phyloP scores from a whole-genome alignment of 257 asterid species.

The Leptodermis oblonga region DNA sequence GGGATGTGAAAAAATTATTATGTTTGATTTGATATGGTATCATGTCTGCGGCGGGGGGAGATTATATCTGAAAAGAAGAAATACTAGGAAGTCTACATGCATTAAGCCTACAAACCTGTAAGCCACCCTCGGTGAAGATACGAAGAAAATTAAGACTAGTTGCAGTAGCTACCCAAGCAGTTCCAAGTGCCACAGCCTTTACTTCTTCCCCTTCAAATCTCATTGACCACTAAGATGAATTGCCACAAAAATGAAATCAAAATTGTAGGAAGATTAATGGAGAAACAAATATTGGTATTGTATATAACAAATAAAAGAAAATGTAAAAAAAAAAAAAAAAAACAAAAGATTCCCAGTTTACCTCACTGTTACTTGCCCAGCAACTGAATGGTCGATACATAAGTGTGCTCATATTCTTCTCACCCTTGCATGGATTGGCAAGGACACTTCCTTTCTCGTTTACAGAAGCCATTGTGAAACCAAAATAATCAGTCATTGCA shows the following conservation, averaged over 20 bases:
- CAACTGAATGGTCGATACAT: constrained; percentile 93
- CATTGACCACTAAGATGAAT: constrained; percentile 85
- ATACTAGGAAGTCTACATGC: background rate
- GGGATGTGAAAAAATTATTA: background rate
- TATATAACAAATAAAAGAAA: background rate
- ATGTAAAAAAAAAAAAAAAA: background rate
- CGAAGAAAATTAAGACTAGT: constrained; percentile 90
- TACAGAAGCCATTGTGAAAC: constrained; percentile 92
- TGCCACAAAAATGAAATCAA: constrained; percentile 10
- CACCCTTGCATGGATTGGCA: constrained; percentile 98
- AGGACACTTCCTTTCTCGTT: constrained; percentile 79
- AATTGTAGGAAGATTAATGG: background rate
- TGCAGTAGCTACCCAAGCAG: constrained; percentile 85
- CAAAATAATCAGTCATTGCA: constrained; percentile 95
- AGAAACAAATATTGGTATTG: background rate
- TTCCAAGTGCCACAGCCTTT: constrained; percentile 85
- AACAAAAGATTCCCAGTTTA: constrained; percentile 11
- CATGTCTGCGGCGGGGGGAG: no score
- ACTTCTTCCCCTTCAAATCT: constrained; percentile 96
- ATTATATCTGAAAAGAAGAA: background rate
- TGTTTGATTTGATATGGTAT: background rate
- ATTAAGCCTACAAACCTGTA: constrained; percentile 60
- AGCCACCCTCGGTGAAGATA: constrained; percentile 77
- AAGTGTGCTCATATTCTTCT: constrained; percentile 91
- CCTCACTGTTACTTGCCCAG: constrained; percentile 99